These are phyloP conservation scores for Aspergillus avenaceus DNA, from an alignment of 495 filamentous ascomycete genomes.

Conservation along the genomic window DNA sequence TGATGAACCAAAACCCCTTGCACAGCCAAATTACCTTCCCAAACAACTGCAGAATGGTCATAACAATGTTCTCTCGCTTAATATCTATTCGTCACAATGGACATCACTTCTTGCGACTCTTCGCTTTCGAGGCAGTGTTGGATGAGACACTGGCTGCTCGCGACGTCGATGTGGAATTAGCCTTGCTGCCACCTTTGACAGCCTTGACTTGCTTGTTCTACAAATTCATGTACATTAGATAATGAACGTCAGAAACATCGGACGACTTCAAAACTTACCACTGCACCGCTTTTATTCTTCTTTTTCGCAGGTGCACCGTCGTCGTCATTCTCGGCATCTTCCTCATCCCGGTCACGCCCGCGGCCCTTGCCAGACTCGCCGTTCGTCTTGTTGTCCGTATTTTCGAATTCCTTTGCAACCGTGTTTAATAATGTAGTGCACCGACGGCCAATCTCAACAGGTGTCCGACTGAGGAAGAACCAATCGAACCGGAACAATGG, in stretches of 20 bases:
- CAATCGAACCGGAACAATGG: slow-evolving; percentile 97
- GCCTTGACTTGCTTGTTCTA: slow-evolving; percentile 61
- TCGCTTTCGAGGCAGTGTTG: slow-evolving; percentile 43
- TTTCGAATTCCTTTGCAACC: slow-evolving; percentile 89
- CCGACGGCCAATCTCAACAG: slow-evolving; percentile 83
- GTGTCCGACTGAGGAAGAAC: slow-evolving; percentile 96
- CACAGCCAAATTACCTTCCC: slow-evolving; percentile 5
- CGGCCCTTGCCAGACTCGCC: slow-evolving; percentile 64
- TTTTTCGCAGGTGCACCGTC: slow-evolving; percentile 83
- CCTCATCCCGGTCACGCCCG: slow-evolving; percentile 70
- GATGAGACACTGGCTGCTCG: slow-evolving; percentile 56
- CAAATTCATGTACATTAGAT: slow-evolving; percentile 11
- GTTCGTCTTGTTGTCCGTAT: slow-evolving; percentile 53
- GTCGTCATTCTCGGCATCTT: slow-evolving; percentile 71
- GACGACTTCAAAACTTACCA: slow-evolving; percentile 41
- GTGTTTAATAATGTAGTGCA: slow-evolving; percentile 94
- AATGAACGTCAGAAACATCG: neutral
- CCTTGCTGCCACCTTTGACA: slow-evolving; percentile 53
- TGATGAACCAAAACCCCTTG: slow-evolving; percentile 4
- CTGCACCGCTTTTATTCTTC: slow-evolving; percentile 80
- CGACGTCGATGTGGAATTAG: slow-evolving; percentile 47
- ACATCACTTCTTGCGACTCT: slow-evolving; percentile 46
- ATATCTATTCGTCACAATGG: neutral
- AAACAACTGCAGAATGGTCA: slow-evolving; percentile 13
- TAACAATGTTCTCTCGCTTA: slow-evolving; percentile 7